Percentiles rank a stretch among this genome's conserved stretches.
These are phyloP conservation scores for Artemisia annua DNA, from an alignment of 129 eudicot species.

Conservation along the genomic window DNA sequence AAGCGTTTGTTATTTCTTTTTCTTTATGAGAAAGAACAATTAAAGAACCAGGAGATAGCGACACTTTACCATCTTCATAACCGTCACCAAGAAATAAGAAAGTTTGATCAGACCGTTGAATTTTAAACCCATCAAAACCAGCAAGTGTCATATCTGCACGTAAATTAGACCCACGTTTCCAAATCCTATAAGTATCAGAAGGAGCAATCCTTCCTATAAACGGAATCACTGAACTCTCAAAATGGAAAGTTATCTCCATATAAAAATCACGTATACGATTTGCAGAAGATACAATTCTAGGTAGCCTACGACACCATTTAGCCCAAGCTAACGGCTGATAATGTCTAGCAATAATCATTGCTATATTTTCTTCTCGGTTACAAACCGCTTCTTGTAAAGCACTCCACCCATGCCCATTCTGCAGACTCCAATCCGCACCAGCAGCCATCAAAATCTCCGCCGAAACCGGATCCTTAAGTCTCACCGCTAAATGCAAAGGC, in stretches of 20 bases:
- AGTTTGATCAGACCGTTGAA: constrained; percentile 88
- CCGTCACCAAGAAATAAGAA: constrained; percentile 85
- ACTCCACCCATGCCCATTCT: constrained; percentile 90
- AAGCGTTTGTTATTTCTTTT: constrained; percentile 85
- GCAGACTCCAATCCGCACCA: constrained; percentile 96
- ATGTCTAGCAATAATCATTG: constrained; percentile 84
- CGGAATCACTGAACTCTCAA: constrained; percentile 87
- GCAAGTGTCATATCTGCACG: constrained; percentile 95
- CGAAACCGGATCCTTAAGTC: constrained; percentile 65
- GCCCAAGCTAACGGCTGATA: constrained; percentile 97
- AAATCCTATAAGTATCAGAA: constrained; percentile 76
- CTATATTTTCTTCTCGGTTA: constrained; percentile 73
- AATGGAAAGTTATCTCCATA: constrained; percentile 85
- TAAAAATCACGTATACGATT: constrained; percentile 82
- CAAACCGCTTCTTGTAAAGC: constrained; percentile 95
- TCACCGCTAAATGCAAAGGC: constrained; percentile 87
- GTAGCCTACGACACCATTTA: constrained; percentile 88
- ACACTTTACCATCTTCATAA: constrained; percentile 52
- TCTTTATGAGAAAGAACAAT: constrained; percentile 81
- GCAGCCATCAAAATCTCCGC: constrained; percentile 88
- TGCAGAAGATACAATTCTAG: constrained; percentile 71
- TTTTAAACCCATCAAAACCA: constrained; percentile 87
- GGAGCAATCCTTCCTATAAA: constrained; percentile 87
- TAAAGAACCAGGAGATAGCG: constrained; percentile 72
- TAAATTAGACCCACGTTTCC: constrained; percentile 87